phyloP scores from a whole-genome alignment of 169 alveolate genomes.

The Plasmodium reichenowi region DNA sequence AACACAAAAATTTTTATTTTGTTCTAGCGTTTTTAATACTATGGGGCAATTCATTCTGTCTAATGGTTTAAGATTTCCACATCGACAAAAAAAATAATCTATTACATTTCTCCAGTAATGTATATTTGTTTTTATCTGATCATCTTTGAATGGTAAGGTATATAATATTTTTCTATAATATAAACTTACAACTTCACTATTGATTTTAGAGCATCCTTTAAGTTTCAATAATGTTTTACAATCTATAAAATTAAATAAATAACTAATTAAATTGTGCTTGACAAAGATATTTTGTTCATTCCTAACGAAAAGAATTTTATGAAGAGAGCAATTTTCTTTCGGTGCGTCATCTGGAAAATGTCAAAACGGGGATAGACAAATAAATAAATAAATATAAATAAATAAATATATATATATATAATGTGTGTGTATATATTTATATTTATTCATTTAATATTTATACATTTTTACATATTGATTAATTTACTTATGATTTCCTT shows the following conservation, averaged over 20 bases:
- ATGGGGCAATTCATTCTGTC: slow-evolving; percentile 77
- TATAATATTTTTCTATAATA: slow-evolving; percentile 80
- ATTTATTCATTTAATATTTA: background rate
- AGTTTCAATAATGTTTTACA: slow-evolving; percentile 68
- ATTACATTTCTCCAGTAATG: slow-evolving; percentile 82
- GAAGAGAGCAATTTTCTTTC: slow-evolving; percentile 54
- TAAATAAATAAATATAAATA: background rate
- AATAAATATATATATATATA: background rate
- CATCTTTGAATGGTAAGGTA: slow-evolving; percentile 79
- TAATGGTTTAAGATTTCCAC: slow-evolving; percentile 80
- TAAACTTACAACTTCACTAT: slow-evolving; percentile 76
- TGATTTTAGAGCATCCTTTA: slow-evolving; percentile 74
- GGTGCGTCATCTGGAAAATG: slow-evolving; percentile 53
- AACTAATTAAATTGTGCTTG: slow-evolving; percentile 70
- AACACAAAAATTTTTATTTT: slow-evolving; percentile 81
- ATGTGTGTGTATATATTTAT: background rate
- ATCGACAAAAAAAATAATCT: slow-evolving; percentile 77
- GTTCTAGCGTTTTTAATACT: slow-evolving; percentile 71
- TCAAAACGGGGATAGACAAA: background rate
- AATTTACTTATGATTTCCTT: slow-evolving; percentile 54
- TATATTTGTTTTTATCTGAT: slow-evolving; percentile 78
- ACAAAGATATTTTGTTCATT: slow-evolving; percentile 32
- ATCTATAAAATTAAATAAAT: slow-evolving; percentile 62
- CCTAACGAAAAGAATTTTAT: slow-evolving; percentile 28
- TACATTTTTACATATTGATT: background rate